phyloP scores from a whole-genome alignment of 441 rosid genomes.

The Dalechampia spathulata region DNA sequence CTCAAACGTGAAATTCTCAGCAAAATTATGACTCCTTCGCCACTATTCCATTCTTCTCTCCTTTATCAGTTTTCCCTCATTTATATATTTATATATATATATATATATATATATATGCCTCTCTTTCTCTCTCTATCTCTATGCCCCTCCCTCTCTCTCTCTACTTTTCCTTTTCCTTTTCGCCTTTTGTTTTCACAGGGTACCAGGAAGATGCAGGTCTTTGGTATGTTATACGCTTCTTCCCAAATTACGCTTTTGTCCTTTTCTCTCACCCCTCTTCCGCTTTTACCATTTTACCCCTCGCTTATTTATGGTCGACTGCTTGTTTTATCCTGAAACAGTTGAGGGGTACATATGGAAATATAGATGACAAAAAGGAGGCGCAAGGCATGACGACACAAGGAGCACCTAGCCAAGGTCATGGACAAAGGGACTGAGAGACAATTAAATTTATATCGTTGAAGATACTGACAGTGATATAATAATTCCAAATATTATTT shows the following conservation, averaged over 20 bases:
- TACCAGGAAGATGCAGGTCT: not conserved
- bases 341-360: not conserved
- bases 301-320: not conserved
- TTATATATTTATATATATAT: no score
- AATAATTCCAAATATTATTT: no score
- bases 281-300: not conserved
- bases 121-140: no score
- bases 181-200: not conserved
- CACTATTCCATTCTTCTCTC: not conserved
- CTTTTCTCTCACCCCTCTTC: not conserved
- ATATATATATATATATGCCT: no score
- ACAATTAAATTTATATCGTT: no score
- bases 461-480: no score
- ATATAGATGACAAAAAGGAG: not conserved
- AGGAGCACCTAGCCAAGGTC: no score
- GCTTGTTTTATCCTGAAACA: not conserved
- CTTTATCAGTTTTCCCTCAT: no score
- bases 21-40: not conserved
- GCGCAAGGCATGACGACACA: constrained; percentile 6
- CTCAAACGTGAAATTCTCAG: not conserved
- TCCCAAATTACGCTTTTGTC: not conserved
- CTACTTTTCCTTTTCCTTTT: not conserved
- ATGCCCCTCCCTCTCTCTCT: no score
- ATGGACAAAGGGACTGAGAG: no score
- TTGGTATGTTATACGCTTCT: not conserved